These are phyloP conservation scores for Globisporangium cederbergense DNA, from an alignment of 352 stramenopile species.

Conservation along the genomic window DNA sequence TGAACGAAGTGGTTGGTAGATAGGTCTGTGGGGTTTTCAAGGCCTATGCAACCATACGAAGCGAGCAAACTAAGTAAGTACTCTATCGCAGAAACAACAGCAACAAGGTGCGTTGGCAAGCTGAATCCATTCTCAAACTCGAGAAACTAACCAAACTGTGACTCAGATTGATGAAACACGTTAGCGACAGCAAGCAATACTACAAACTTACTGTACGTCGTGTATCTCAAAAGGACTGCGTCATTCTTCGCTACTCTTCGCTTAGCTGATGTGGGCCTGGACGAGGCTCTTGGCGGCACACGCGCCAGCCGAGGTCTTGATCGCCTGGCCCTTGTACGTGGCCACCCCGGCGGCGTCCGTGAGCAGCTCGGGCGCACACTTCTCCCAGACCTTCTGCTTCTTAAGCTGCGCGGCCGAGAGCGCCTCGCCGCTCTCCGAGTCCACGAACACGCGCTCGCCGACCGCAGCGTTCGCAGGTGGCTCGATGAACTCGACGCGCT, in stretches of 20 bases:
- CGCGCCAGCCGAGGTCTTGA: slow-evolving; percentile 66
- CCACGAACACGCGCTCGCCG: slow-evolving; percentile 92
- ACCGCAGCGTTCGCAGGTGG: slow-evolving; percentile 89
- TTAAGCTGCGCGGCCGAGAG: slow-evolving; percentile 80
- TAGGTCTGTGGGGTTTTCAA: too few relatives aligned
- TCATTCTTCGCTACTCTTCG: not conserved
- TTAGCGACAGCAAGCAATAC: too few relatives aligned
- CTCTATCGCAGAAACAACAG: too few relatives aligned
- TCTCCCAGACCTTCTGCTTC: slow-evolving; percentile 89
- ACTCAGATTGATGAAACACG: too few relatives aligned
- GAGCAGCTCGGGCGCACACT: slow-evolving; percentile 59
- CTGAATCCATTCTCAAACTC: too few relatives aligned
- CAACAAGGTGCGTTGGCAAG: too few relatives aligned
- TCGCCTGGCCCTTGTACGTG: slow-evolving; percentile 74
- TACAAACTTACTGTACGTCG: too few relatives aligned
- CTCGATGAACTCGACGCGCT: slow-evolving; percentile 94
- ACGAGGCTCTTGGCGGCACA: slow-evolving; percentile 61
- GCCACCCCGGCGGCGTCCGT: slow-evolving; percentile 65
- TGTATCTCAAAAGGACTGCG: too few relatives aligned
- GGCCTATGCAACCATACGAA: too few relatives aligned
- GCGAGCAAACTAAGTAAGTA: too few relatives aligned
- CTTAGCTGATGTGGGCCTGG: slow-evolving; percentile 66
- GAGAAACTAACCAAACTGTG: too few relatives aligned
- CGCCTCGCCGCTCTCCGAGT: slow-evolving; percentile 60
- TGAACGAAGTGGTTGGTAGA: too few relatives aligned